A percentile compares a stretch with the other conserved stretches of the same genome.
Conservation (phyloP, 2,329 filamentous ascomycete genomes). For the Colletotrichum spinosum region DNA sequence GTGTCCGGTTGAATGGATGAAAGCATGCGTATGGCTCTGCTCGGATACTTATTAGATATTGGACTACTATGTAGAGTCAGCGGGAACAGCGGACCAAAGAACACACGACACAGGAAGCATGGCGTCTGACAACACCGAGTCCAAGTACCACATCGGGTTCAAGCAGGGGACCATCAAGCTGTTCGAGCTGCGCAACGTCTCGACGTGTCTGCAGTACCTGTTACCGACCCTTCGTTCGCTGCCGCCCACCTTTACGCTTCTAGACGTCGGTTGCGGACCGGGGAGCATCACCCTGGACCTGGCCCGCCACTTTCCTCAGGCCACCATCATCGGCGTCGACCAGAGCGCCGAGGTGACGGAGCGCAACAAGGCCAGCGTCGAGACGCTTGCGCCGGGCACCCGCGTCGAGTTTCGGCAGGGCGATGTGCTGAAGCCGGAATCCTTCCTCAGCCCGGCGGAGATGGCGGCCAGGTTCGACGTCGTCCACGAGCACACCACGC, state of each 20-base stretch:
- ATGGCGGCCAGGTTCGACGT: conserved; percentile 25
- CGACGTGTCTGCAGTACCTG: conserved; percentile 40
- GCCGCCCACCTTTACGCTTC: conserved; percentile 47
- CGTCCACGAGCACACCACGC: conserved; percentile 31
- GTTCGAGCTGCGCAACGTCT: conserved; percentile 28
- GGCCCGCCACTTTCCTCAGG: conserved; percentile 50
- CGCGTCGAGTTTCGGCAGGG: conserved; percentile 22
- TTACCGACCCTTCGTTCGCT: conserved; percentile 47
- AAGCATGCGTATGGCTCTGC: not conserved
- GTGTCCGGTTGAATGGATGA: not conserved
- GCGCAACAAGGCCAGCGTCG: conserved; percentile 11
- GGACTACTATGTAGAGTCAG: no score
- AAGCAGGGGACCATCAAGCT: conserved; percentile 26
- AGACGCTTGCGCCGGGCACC: conserved; percentile 10
- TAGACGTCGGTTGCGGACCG: conserved; percentile 57
- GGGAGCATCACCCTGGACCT: conserved; percentile 56
- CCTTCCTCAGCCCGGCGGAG: conserved; percentile 18
- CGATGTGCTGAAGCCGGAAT: conserved; percentile 22
- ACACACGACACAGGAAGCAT: not conserved
- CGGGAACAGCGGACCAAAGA: no score
- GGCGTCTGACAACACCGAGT: conserved; percentile 9
- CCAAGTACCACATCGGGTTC: conserved; percentile 27
- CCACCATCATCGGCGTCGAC: conserved; percentile 50
- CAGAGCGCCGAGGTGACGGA: conserved; percentile 28
- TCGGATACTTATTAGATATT: conserved; percentile 2